Evolutionary conservation across 2,329 filamentous ascomycete species (phyloP), one percentile per base, ranked within the genome.

Genomic region (Epichloe sylvatica): DNA sequence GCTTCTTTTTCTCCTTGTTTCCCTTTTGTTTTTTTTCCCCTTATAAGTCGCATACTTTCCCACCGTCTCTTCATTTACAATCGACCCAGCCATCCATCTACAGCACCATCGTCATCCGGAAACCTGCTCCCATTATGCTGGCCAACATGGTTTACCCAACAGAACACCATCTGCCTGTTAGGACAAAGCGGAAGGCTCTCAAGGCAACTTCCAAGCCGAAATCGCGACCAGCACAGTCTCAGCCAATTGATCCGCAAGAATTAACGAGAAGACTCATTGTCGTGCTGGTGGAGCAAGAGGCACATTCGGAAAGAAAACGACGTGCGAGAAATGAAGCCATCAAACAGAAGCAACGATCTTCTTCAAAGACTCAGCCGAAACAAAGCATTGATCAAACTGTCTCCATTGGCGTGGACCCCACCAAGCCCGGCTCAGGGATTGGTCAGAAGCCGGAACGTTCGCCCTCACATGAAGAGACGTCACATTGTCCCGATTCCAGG

Each of bases 211-310:
- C 41, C 11, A 49, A 49, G 21, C 37, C 49, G 35, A 56, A 53
- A 19, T 50, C 52, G 23, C 53, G 52, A 39, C 51, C 57, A 12
- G 55, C 59, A 23, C 56, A 57, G 1, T 59, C 65, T 11, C 55
- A 61, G 34, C 62, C 66, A 2, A 62, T 81, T 43, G 77, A 81
- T 52, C 67, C 78, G 0, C 69, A 74, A 30, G 77, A 82, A 49
- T 62, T 82, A 30, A 69, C 70, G 11, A 69, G 72, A 34, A 72
- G 77, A 17, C 67, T 82, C 23, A 67, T 68, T 45, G 54, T 69
- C 11, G 72, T 81, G 17, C 63, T 77, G 13, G 68, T 67, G 5
- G 70, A 79, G 52, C 74, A 75, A 53, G 73, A 73, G 52, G 62
- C 65, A 7, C 59, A 61, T 12, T 63, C 67, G 4, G 67, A 70